Base-by-base conservation (phyloP, 2,329 filamentous ascomycete genomes). In the Aureobasidium sp. region DNA sequence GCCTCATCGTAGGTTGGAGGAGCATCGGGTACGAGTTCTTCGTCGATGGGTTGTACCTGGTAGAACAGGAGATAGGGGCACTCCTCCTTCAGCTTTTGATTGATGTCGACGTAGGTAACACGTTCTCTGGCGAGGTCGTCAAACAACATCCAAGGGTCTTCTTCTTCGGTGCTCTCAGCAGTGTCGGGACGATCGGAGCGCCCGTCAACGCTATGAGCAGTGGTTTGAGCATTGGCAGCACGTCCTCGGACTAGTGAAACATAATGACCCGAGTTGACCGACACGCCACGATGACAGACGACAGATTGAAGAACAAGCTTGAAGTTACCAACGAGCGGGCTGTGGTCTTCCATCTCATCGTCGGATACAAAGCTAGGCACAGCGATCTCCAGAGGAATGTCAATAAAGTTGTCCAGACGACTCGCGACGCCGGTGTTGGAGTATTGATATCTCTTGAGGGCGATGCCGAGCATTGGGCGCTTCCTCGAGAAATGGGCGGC, bases 1-100 rank as follows among this genome's bases (percentile, higher is more conserved):
- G 67, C 68, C 61, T 69, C 66, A 37, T 70, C 68, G 61, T 72
- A 71, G 12, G 63, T 67, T 1, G 70, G 70, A 20, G 68, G 66
- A 15, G 64, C 64, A n/a, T 63, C 60, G n/a, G 62, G 55, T 31
- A 64, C 61, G 37, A 67, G 49, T 9, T 65, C 74, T 65, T 88
- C 82, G 34, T 90, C 84, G 69, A 95, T 91, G 0, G 93, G 92
- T 34, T 95, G 84, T 44, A 97, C 90, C 73, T 97, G 93, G 70
- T 97, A 99, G 74, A 97, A 97, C 0, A 99, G 79, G 7, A 97
- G 82, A 72, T 97, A 97, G 0, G 94, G 93, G 73, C 91, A 95
- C 73, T 97, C 92, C n/a, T 88, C 83, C 67, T 85, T 87, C 55
- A 97, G 77, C 0, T 90, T 87, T 67, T 87, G 77, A 64, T 89